A percentile compares a stretch with the other conserved stretches of the same genome.
phyloP scores from a whole-genome alignment of 768 basidiomycete genomes.

The Scleroderma bovista region DNA sequence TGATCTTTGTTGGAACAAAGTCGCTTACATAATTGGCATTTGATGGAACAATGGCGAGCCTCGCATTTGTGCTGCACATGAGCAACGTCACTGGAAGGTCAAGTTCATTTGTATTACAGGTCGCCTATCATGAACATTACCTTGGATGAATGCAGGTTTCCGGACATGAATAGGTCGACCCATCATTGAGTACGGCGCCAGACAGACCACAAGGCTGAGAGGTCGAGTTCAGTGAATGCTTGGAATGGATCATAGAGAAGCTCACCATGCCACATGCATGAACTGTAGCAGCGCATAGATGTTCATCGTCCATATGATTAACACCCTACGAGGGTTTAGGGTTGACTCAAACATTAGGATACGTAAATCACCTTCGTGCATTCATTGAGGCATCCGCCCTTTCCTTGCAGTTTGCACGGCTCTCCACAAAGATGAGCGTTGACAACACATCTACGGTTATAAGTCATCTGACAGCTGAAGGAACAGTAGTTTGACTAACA shows the following conservation, averaged over 20 bases:
- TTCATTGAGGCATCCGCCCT: constrained; percentile 44
- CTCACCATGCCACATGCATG: constrained; percentile 54
- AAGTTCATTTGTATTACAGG: not conserved
- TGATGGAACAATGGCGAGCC: constrained; percentile 45
- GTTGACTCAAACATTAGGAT: not conserved
- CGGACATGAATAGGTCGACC: constrained; percentile 34
- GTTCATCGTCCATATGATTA: constrained; percentile 43
- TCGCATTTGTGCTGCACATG: constrained; percentile 49
- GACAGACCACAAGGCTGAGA: constrained; percentile 43
- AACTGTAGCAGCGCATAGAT: constrained; percentile 46
- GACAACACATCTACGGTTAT: constrained; percentile 47
- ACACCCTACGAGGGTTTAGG: constrained; percentile 31
- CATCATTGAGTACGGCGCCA: constrained; percentile 22
- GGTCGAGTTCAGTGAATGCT: not conserved
- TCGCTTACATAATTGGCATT: constrained; percentile 51
- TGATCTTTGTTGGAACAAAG: constrained; percentile 45
- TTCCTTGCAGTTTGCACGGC: constrained; percentile 40
- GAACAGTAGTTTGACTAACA: constrained; percentile 52
- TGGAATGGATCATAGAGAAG: not conserved
- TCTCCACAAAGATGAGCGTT: constrained; percentile 52
- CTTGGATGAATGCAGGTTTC: constrained; percentile 39
- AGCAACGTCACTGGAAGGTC: constrained; percentile 34
- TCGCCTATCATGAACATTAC: constrained; percentile 16
- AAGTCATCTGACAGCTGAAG: constrained; percentile 24
- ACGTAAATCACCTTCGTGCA: constrained; percentile 44